Evolutionary conservation across 2,329 filamentous ascomycete genomes (phyloP), one percentile per base, ranked within the genome.

Genomic region (Aspergillus tamarii): DNA sequence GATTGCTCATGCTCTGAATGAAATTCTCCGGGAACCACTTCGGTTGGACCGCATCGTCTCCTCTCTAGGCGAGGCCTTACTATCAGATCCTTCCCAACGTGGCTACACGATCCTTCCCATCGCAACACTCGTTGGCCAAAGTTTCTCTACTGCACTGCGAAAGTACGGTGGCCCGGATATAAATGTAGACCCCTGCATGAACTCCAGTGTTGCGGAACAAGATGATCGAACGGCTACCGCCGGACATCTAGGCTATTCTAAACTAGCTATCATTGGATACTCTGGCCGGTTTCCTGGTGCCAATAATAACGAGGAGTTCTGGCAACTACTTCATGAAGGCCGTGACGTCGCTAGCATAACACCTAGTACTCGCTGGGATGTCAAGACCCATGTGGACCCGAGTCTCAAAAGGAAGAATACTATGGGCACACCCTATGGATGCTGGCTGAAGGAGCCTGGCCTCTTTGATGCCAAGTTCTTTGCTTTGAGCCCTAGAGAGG

Each of bases 221-320:
- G 39, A 26, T 7, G 30, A 41, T 14, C 7, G n/a, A 30, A 45
- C 26, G 12, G 16, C 58, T 19, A 10, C 32, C 1, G 53, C 60
- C 2, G 63, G 60, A 19, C 55, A 60, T n/a, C 61, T 62, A 14
- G 58, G 50, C 4, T 28, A 62, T 39, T 86, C 87, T 74, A 94
- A 93, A 77, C 87, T 96, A 66, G 93, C 93, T 62, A 93, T 96
- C 66, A 90, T 96, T 39, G 93, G 93, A 59, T 91, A 93, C 86
- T 87, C 91, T 53, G 91, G 91, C 57, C 86, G 91, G 57, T 93
- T 92, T 76, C 91, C 91, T 1, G 88, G 90, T 69, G 89, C 91
- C 57, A 89, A 87, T 19, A 90, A 84, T 71, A 85, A 88, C 65
- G 89, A 93, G 63, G 86, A 87, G 61, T 86, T 94, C 34, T 94